Evolutionary conservation across 2,329 filamentous ascomycete species (phyloP).

Genomic region (Raffaelea arxii): DNA sequence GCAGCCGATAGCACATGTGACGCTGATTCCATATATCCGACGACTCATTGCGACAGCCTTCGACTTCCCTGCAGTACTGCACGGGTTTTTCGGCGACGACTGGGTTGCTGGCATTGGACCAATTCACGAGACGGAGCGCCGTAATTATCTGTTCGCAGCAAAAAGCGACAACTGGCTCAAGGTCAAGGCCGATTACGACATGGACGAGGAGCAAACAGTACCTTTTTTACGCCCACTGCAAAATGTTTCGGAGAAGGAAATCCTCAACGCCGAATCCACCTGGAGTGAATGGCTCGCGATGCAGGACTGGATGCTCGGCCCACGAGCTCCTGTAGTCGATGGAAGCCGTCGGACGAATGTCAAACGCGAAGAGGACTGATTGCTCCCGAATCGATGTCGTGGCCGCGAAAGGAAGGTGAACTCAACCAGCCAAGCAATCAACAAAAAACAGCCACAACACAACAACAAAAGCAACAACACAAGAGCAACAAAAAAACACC

Average conservation of each 20-base stretch:
- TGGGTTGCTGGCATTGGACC: slow-evolving; percentile 73
- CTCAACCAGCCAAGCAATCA: too few relatives aligned
- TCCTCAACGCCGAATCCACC: slow-evolving; percentile 67
- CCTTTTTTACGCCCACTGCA: slow-evolving; percentile 83
- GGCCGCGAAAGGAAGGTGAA: too few relatives aligned
- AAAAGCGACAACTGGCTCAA: slow-evolving; percentile 86
- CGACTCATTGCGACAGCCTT: slow-evolving; percentile 87
- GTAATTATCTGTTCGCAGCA: slow-evolving; percentile 90
- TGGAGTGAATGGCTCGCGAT: slow-evolving; percentile 96
- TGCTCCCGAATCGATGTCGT: too few relatives aligned
- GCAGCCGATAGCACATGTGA: slow-evolving; percentile 36
- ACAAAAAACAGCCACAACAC: too few relatives aligned
- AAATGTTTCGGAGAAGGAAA: slow-evolving; percentile 66
- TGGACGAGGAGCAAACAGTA: slow-evolving; percentile 69
- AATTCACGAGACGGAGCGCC: slow-evolving; percentile 78
- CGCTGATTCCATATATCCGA: slow-evolving; percentile 79
- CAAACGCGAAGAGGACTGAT: slow-evolving; percentile 12
- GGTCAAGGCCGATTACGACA: slow-evolving; percentile 87
- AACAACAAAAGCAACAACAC: background rate
- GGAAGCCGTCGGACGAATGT: slow-evolving; percentile 7
- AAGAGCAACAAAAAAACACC: background rate
- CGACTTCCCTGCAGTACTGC: slow-evolving; percentile 75
- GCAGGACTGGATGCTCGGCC: slow-evolving; percentile 98
- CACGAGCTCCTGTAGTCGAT: slow-evolving; percentile 49
- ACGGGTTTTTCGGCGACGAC: slow-evolving; percentile 95